A percentile compares a stretch with the other conserved stretches of the same genome.
phyloP scores from a whole-genome alignment of 305 asterid genomes.

The Fraxinus baroniana region DNA sequence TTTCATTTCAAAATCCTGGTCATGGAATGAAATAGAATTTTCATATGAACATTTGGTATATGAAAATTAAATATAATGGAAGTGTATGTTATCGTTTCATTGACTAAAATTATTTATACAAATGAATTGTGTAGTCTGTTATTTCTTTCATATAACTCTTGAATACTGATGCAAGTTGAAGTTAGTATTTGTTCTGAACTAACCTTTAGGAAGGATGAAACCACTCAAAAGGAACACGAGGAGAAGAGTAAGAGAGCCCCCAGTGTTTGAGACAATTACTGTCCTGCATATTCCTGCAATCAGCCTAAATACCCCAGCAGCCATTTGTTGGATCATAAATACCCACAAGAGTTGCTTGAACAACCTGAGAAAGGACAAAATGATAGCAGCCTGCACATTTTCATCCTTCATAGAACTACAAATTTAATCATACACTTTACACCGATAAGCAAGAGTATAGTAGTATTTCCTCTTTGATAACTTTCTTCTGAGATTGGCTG shows the following conservation, averaged over 20 bases:
- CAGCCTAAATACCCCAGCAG: constrained; percentile 49
- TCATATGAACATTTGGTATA: background rate
- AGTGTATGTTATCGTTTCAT: background rate
- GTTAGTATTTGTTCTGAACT: constrained; percentile 16
- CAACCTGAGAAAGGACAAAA: constrained; percentile 34
- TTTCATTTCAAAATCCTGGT: background rate
- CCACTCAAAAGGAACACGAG: constrained; percentile 57
- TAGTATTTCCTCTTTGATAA: background rate
- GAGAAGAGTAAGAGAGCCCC: constrained; percentile 50
- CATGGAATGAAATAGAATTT: background rate
- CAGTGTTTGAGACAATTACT: constrained; percentile 52
- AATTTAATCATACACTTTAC: background rate
- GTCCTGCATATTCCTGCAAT: constrained; percentile 52
- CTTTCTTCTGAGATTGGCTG: background rate
- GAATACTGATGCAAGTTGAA: background rate
- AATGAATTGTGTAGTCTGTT: background rate
- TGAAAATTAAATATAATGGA: background rate
- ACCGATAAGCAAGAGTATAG: background rate
- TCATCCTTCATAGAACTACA: background rate
- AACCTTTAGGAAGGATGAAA: constrained; percentile 56
- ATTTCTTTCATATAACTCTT: background rate
- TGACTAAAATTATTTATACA: background rate
- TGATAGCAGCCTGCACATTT: background rate
- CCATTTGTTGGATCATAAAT: constrained; percentile 59
- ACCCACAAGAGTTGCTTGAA: constrained; percentile 45